A percentile compares a stretch with the other conserved stretches of the same genome.
These are phyloP conservation scores for Parathielavia appendiculata DNA, from an alignment of 495 filamentous ascomycete species.

Conservation along the genomic window DNA sequence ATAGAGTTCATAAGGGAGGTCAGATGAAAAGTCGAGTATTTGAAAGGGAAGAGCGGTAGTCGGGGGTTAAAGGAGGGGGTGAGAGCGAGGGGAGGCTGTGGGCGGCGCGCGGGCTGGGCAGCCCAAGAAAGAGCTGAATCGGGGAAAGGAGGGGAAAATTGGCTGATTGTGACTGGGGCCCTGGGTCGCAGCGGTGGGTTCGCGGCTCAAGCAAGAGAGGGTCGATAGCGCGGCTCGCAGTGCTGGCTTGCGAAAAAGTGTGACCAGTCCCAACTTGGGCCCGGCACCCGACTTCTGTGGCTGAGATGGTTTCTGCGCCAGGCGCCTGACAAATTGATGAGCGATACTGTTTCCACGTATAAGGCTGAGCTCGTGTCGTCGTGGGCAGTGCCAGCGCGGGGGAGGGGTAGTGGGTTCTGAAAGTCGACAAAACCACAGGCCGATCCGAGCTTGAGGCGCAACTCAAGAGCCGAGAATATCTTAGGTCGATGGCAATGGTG, in stretches of 20 bases:
- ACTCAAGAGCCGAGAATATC: neutral
- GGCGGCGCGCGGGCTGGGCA: conserved; percentile 23
- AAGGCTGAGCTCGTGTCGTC: conserved; percentile 25
- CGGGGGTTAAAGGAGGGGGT: conserved; percentile 13
- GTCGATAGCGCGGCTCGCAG: conserved; percentile 12
- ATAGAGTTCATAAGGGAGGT: conserved; percentile 53
- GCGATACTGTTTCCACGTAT: conserved; percentile 12
- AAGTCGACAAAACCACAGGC: too few species aligned
- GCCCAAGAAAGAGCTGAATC: conserved; percentile 22
- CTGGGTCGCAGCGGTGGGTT: conserved; percentile 20
- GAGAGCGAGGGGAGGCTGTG: conserved; percentile 23
- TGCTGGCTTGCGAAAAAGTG: conserved; percentile 15
- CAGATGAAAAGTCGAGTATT: conserved; percentile 17
- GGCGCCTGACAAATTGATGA: conserved; percentile 17
- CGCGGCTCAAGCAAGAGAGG: neutral
- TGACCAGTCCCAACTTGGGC: neutral
- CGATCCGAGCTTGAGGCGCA: neutral
- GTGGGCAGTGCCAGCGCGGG: conserved; percentile 16
- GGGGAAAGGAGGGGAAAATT: conserved; percentile 21
- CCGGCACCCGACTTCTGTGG: conserved; percentile 14
- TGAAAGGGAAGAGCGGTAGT: conserved; percentile 20
- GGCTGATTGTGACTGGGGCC: conserved; percentile 8
- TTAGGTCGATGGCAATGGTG: too few species aligned
- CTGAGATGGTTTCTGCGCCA: conserved; percentile 22
- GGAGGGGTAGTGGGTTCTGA: neutral